These are phyloP conservation scores for Geranium incanum DNA, from an alignment of 441 rosid genomes.

Conservation along the genomic window DNA sequence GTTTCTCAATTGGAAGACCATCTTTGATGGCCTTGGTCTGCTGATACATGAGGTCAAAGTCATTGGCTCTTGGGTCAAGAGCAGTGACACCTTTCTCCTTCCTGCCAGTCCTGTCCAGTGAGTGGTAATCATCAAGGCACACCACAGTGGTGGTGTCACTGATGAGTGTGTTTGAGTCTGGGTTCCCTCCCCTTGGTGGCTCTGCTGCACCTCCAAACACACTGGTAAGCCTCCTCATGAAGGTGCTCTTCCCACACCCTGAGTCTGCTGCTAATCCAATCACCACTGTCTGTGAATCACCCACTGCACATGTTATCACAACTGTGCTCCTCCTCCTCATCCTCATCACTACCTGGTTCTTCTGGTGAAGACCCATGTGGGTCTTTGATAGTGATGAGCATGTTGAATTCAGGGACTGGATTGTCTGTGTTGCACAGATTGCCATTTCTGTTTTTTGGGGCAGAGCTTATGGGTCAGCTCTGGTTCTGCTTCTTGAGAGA, in stretches of 20 bases:
- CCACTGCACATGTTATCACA: slow-evolving; percentile 50
- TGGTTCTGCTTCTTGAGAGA: not conserved
- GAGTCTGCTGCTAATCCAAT: slow-evolving; percentile 96
- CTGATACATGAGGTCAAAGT: slow-evolving; percentile 91
- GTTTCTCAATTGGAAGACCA: slow-evolving; percentile 74
- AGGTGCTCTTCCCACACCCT: slow-evolving; percentile 94
- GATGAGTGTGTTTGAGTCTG: slow-evolving; percentile 92
- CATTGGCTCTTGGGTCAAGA: slow-evolving; percentile 80
- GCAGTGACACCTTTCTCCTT: slow-evolving; percentile 91
- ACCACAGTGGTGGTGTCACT: slow-evolving; percentile 91
- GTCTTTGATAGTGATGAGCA: slow-evolving; percentile 49
- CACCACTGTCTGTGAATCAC: slow-evolving; percentile 56
- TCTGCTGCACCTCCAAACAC: slow-evolving; percentile 94
- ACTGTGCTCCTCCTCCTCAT: slow-evolving; percentile 8
- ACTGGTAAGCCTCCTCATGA: slow-evolving; percentile 89
- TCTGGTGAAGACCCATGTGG: slow-evolving; percentile 41
- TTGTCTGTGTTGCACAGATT: slow-evolving; percentile 51
- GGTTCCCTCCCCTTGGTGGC: slow-evolving; percentile 94
- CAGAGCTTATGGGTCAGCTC: not conserved
- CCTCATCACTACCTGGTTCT: not conserved
- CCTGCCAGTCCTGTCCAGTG: slow-evolving; percentile 77
- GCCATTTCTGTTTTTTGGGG: slow-evolving; percentile 39
- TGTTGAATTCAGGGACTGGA: slow-evolving; percentile 65
- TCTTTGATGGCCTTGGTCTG: slow-evolving; percentile 82
- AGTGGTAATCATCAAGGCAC: slow-evolving; percentile 87